These are phyloP conservation scores for Pseudogymnoascus sp. DNA, from an alignment of 2,329 filamentous ascomycete genomes.

Conservation along the genomic window DNA sequence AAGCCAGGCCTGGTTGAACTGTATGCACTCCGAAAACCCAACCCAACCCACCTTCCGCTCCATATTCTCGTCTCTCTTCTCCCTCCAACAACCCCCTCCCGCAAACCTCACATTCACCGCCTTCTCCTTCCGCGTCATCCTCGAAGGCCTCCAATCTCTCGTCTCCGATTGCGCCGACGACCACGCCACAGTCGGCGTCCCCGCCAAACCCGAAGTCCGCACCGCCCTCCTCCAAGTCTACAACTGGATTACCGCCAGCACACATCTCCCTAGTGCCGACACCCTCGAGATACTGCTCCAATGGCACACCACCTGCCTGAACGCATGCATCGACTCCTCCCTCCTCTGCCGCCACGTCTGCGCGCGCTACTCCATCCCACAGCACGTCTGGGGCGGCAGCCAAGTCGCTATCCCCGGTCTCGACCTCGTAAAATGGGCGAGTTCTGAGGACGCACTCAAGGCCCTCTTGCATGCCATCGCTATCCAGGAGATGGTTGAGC, in stretches of 20 bases:
- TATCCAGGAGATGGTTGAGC: slow-evolving; percentile 40
- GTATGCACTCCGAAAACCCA: slow-evolving; percentile 28
- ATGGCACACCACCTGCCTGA: slow-evolving; percentile 39
- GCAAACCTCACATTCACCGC: slow-evolving; percentile 31
- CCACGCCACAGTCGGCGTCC: slow-evolving; percentile 34
- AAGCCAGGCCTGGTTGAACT: slow-evolving; percentile 35
- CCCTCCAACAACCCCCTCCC: slow-evolving; percentile 26
- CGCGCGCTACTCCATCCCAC: slow-evolving; percentile 31
- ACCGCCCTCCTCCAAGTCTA: slow-evolving; percentile 35
- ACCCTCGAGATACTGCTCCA: slow-evolving; percentile 35
- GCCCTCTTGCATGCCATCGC: slow-evolving; percentile 38
- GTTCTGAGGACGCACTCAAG: slow-evolving; percentile 33
- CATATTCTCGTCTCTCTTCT: slow-evolving; percentile 36
- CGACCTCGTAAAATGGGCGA: slow-evolving; percentile 34
- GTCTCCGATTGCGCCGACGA: slow-evolving; percentile 34
- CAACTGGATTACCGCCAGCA: slow-evolving; percentile 32
- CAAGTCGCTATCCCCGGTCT: slow-evolving; percentile 26
- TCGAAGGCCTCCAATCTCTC: slow-evolving; percentile 38
- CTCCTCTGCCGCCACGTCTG: slow-evolving; percentile 35
- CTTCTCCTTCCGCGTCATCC: slow-evolving; percentile 35
- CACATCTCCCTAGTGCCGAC: slow-evolving; percentile 31
- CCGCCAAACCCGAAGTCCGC: slow-evolving; percentile 33
- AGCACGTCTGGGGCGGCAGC: slow-evolving; percentile 33
- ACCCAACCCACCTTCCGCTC: slow-evolving; percentile 33
- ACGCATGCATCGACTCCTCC: slow-evolving; percentile 35